phyloP scores from a whole-genome alignment of 345 rosid genomes.

The Laguncularia racemosa region DNA sequence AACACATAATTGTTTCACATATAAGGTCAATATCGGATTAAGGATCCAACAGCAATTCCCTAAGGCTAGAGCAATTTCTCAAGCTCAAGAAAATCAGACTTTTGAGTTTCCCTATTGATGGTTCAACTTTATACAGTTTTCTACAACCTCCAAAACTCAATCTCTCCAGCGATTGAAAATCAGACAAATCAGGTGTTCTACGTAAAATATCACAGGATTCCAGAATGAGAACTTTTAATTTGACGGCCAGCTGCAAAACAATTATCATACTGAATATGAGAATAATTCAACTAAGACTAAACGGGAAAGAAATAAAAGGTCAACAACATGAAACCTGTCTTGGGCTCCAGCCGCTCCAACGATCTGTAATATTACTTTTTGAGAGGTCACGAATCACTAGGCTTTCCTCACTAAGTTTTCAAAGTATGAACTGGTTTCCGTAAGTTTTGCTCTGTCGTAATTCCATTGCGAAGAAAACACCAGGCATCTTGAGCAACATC shows the following conservation, averaged over 20 bases:
- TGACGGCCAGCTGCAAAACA: background rate
- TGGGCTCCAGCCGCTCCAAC: background rate
- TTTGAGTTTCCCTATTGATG: background rate
- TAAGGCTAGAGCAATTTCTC: background rate
- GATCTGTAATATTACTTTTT: background rate
- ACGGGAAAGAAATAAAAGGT: no score
- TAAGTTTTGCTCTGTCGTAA: background rate
- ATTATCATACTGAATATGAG: no score
- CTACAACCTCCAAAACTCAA: no score
- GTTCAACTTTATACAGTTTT: no score
- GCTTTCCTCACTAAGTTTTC: no score
- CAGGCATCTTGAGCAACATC: background rate
- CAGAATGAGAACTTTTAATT: background rate
- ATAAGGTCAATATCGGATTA: no score
- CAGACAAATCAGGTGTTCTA: background rate
- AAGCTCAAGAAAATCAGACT: background rate
- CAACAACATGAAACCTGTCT: background rate
- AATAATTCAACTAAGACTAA: no score
- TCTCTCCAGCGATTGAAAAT: background rate
- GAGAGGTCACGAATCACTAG: slow-evolving; percentile 1
- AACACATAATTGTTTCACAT: no score
- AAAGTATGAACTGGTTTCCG: no score
- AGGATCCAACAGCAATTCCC: no score
- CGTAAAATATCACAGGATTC: background rate
- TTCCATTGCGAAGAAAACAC: background rate